Base-by-base conservation (phyloP, 2,329 filamentous ascomycete genomes). In the Penicillium sp. region DNA sequence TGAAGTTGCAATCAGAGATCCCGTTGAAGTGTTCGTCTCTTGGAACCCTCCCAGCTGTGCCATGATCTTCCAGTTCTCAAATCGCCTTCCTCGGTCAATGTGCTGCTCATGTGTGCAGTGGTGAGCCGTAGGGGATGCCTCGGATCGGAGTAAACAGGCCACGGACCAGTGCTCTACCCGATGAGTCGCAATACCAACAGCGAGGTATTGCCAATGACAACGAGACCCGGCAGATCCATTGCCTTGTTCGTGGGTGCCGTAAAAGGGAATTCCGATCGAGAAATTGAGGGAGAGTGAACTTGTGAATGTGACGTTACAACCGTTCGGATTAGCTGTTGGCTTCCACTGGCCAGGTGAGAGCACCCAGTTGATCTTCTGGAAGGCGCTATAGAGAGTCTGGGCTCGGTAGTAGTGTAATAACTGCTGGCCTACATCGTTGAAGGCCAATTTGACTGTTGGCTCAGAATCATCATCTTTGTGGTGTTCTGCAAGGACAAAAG, bases 121-220 rank as follows among this genome's bases (percentile, higher is more conserved):
- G 11, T 37, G 42, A 29, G 64, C 51, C 18, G 55, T 61, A 45
- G 69, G 72, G 18, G 50, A 51, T 3, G 70, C 63, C 55, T 73
- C 67, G 4, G 74, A 73, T 35, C 61, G 71, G 41, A 77, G 51
- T 6, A 78, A 55, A 53, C 71, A 77, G 14, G 73, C 73, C 15
- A 73, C 66, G 9, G 69, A 72, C 66, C 68, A 69, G 31, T 70
- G 61, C 22, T 72, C 65, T 29, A 69, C 58, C 6, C 65, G 67
- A 49, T 74, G 67, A 9, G 62, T 73, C 2, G 71, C 70, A 15
- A 72, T 69, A 18, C 73, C 75, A 20, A 76, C 65, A 15, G 73
- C 55, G n/a, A 77, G 72, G 42, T 77, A 76, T 54, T 66, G 68
- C 71, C 72, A 75, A 45, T 69, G 66, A 57, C 75, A 76, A 11